Evolutionary conservation across 331 rosid genomes (phyloP).

Genomic region (Dryas integrifolia): DNA sequence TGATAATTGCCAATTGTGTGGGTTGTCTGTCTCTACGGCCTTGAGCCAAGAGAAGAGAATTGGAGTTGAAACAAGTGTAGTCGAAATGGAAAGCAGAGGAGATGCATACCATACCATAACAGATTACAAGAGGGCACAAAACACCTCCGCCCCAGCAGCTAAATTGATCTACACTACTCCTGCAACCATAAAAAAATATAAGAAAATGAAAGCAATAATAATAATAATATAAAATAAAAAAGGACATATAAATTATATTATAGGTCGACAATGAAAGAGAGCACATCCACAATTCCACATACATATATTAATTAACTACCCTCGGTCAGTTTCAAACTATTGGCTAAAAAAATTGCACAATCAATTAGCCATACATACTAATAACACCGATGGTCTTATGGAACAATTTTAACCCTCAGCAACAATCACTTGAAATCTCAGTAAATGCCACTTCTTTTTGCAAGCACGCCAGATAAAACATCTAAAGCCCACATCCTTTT

Average conservation of each 20-base stretch:
- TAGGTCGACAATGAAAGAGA: neutral
- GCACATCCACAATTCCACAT: neutral
- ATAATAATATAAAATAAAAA: neutral
- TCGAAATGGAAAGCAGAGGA: constrained; percentile 20
- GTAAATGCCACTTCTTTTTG: neutral
- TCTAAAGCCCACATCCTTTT: too few species aligned
- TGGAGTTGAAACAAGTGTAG: neutral
- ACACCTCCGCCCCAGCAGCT: constrained; percentile 38
- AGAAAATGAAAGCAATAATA: constrained; percentile 37
- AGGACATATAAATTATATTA: too few species aligned
- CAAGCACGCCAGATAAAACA: too few species aligned
- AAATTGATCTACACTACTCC: constrained; percentile 46
- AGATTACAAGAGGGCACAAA: constrained; percentile 32
- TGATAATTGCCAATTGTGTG: too few species aligned
- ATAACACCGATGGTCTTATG: neutral
- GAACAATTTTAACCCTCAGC: neutral
- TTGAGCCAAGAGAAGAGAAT: too few species aligned
- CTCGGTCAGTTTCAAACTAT: neutral
- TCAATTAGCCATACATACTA: neutral
- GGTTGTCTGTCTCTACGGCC: too few species aligned
- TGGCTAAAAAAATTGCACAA: too few species aligned
- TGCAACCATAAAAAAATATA: constrained; percentile 56
- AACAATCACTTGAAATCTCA: neutral
- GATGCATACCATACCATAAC: constrained; percentile 42
- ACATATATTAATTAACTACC: neutral